A percentile compares a stretch with the other conserved stretches of the same genome.
These are phyloP conservation scores for Entoloma clypeatum DNA, from an alignment of 1,284 basidiomycete genomes.

Conservation along the genomic window DNA sequence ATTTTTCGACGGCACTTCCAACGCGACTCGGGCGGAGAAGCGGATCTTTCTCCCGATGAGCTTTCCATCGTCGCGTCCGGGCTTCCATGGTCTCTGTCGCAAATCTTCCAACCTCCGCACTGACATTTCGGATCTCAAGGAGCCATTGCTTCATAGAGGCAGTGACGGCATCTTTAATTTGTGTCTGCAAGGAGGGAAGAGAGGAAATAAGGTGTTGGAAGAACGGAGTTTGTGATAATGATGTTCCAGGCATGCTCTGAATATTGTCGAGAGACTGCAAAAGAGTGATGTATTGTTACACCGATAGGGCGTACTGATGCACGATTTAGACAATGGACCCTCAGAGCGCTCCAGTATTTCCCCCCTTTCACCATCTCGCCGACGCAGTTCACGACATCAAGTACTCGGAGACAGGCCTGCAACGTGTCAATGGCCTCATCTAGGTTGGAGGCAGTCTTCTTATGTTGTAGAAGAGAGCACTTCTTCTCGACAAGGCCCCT, in stretches of 20 bases:
- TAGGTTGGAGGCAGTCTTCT: slow-evolving; percentile 88
- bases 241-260: slow-evolving; percentile 85
- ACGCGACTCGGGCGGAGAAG: slow-evolving; percentile 77
- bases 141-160: slow-evolving; percentile 97
- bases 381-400: slow-evolving; percentile 94
- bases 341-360: slow-evolving; percentile 94
- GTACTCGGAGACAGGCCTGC: slow-evolving; percentile 86
- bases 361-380: slow-evolving; percentile 89
- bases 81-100: slow-evolving; percentile 90
- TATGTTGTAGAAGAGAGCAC: slow-evolving; percentile 81
- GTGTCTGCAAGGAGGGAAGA: slow-evolving; percentile 82
- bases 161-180: slow-evolving; percentile 92
- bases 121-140: slow-evolving; percentile 89
- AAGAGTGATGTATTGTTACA: slow-evolving; percentile 25
- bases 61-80: slow-evolving; percentile 82
- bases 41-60: slow-evolving; percentile 74
- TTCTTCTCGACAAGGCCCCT: slow-evolving; percentile 89
- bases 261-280: slow-evolving; percentile 89
- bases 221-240: slow-evolving; percentile 89
- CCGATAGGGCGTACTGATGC: slow-evolving; percentile 24
- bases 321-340: slow-evolving; percentile 60
- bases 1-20: slow-evolving; percentile 92
- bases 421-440: slow-evolving; percentile 96
- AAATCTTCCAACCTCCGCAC: slow-evolving; percentile 80
- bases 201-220: slow-evolving; percentile 91